Evolutionary conservation across 768 basidiomycete genomes (phyloP).

Genomic region (Pleurotus ostreatus): DNA sequence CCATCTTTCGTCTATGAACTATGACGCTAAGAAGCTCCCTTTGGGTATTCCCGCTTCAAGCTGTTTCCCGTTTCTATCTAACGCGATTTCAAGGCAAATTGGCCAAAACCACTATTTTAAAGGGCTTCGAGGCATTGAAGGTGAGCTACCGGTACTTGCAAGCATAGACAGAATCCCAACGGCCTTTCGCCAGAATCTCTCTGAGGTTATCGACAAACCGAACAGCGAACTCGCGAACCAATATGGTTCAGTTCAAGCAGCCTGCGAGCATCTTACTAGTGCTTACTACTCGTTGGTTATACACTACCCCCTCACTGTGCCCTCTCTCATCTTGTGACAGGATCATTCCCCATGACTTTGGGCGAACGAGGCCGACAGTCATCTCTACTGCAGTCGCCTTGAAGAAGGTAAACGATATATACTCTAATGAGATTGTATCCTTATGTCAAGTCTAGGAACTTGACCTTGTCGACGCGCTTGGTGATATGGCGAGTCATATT

Average conservation of each 20-base stretch:
- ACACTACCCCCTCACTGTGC: not conserved
- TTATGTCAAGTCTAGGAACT: conserved; percentile 35
- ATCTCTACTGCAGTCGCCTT: conserved; percentile 35
- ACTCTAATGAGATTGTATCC: not conserved
- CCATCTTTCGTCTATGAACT: conserved; percentile 57
- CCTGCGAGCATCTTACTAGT: conserved; percentile 44
- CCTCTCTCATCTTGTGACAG: conserved; percentile 21
- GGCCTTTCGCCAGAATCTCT: conserved; percentile 29
- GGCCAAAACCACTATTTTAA: conserved; percentile 55
- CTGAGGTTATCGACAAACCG: conserved; percentile 49
- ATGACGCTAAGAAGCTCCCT: conserved; percentile 62
- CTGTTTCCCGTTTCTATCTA: not conserved
- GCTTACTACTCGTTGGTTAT: conserved; percentile 52
- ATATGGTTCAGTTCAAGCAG: conserved; percentile 32
- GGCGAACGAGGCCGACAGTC: conserved; percentile 39
- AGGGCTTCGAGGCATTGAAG: conserved; percentile 57
- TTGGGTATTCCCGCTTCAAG: conserved; percentile 33
- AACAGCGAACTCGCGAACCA: conserved; percentile 31
- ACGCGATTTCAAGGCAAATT: conserved; percentile 44
- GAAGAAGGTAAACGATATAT: conserved; percentile 32
- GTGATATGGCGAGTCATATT: conserved; percentile 47
- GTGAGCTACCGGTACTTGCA: conserved; percentile 17
- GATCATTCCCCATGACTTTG: conserved; percentile 62
- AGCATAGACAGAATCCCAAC: not conserved
- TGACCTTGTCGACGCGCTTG: conserved; percentile 60